Conservation (phyloP, 1,284 basidiomycete genomes). For the Peniophora sp. region DNA sequence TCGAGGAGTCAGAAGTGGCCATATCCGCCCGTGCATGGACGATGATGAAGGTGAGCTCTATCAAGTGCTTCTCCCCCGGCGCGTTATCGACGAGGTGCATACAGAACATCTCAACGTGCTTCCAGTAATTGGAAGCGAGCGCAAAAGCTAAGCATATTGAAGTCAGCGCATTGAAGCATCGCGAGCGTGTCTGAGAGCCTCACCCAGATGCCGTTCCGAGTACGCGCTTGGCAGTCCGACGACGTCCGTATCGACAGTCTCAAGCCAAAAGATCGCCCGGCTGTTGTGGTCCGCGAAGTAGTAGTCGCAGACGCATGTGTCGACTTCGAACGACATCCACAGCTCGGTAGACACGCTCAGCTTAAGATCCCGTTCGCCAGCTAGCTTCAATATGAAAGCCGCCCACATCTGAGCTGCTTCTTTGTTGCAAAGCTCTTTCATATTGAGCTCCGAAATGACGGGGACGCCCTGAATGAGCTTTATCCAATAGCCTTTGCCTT, state of each 20-base stretch:
- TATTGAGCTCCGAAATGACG: conserved; percentile 4
- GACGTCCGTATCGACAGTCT: conserved; percentile 27
- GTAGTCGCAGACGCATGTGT: conserved; percentile 34
- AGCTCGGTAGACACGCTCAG: conserved; percentile 35
- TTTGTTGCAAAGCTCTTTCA: not conserved
- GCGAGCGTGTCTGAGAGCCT: conserved; percentile 8
- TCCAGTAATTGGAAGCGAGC: too few relatives aligned
- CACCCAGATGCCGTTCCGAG: conserved; percentile 43
- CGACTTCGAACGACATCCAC: conserved; percentile 41
- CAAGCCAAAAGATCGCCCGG: conserved; percentile 43
- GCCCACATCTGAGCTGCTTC: not conserved
- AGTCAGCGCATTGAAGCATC: too few relatives aligned
- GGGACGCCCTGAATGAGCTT: conserved; percentile 10
- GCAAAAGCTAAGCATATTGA: too few relatives aligned
- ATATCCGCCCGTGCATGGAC: too few relatives aligned
- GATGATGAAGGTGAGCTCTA: too few relatives aligned
- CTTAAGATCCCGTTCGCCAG: conserved; percentile 17
- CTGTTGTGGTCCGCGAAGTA: conserved; percentile 44
- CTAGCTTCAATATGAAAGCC: not conserved
- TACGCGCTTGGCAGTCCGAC: conserved; percentile 33
- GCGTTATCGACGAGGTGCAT: too few relatives aligned
- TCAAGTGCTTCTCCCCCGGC: too few relatives aligned
- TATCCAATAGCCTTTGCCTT: conserved; percentile 43
- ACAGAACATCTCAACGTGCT: too few relatives aligned
- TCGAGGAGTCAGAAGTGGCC: too few relatives aligned